Percentiles rank a stretch among this genome's conserved stretches.
Evolutionary conservation across 2,329 filamentous ascomycete genomes (phyloP).

Genomic region (Hyphodiscus sp.): DNA sequence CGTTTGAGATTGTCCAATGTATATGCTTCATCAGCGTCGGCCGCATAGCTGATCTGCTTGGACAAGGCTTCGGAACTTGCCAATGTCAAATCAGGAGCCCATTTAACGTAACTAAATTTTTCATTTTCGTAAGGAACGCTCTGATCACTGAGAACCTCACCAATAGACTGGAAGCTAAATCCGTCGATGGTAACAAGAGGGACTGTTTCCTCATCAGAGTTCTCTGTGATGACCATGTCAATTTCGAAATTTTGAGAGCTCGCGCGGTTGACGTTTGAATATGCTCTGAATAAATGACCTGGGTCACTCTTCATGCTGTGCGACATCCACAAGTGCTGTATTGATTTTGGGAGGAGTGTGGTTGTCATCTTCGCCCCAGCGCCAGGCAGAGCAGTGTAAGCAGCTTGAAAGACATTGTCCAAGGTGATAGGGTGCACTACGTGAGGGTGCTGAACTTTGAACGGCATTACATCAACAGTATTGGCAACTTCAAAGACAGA

Average conservation of each 20-base stretch:
- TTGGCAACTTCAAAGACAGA: constrained; percentile 22
- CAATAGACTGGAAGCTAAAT: no score
- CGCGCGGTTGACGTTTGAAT: neutral
- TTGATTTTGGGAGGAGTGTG: neutral
- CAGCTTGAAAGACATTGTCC: constrained; percentile 38
- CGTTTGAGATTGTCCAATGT: neutral
- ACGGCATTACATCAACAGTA: constrained; percentile 29
- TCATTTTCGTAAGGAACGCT: neutral
- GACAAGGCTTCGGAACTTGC: neutral
- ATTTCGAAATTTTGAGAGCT: neutral
- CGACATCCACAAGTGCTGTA: neutral
- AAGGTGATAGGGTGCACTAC: constrained; percentile 52
- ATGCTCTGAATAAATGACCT: neutral
- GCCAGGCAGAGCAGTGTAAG: constrained; percentile 6
- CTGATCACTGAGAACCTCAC: neutral
- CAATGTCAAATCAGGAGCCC: neutral
- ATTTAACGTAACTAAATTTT: neutral
- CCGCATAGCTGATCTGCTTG: neutral
- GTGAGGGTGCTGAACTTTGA: constrained; percentile 34
- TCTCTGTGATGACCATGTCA: neutral
- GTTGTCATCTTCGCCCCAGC: constrained; percentile 3
- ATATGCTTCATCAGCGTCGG: neutral
- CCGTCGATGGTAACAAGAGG: neutral
- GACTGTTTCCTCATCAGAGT: neutral
- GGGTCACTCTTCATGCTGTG: neutral